Conservation (phyloP, 2,329 filamentous ascomycete genomes). For the Cladosporium sphaerospermum region DNA sequence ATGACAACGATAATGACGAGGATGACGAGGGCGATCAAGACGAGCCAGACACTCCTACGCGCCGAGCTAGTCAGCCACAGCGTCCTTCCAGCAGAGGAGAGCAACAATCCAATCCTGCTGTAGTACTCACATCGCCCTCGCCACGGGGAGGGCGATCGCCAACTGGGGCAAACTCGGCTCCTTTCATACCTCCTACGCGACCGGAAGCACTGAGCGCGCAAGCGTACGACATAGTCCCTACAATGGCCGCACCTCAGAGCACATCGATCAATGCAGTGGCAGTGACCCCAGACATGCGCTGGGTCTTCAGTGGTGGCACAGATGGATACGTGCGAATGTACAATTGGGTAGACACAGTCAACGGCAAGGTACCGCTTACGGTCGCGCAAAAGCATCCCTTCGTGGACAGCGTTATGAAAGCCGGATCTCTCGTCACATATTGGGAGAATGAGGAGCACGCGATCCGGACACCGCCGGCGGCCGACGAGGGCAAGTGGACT, state of each 20-base stretch:
- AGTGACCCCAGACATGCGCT: conserved; percentile 87
- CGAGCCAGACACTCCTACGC: conserved; percentile 41
- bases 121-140: conserved; percentile 44
- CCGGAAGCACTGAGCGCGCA: conserved; percentile 71
- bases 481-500: conserved; percentile 46
- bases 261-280: conserved; percentile 92
- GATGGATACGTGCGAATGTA: conserved; percentile 97
- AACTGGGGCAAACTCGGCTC: conserved; percentile 20
- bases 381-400: conserved; percentile 95
- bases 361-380: conserved; percentile 86
- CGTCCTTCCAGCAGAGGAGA: conserved; percentile 6
- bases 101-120: conserved; percentile 36
- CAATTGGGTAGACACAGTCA: conserved; percentile 90
- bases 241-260: conserved; percentile 90
- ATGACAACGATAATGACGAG: conserved; percentile 29
- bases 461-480: conserved; percentile 28
- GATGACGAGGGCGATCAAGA: conserved; percentile 33
- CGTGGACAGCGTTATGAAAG: conserved; percentile 94
- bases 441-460: conserved; percentile 87
- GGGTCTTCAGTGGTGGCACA: conserved; percentile 87
- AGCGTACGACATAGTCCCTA: conserved; percentile 91
- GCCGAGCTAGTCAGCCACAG: conserved; percentile 23
- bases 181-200: conserved; percentile 46
- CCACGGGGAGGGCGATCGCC: conserved; percentile 33
- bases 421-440: conserved; percentile 88